Conservation (phyloP, 2,329 filamentous ascomycete species). For the Fusarium sp. region DNA sequence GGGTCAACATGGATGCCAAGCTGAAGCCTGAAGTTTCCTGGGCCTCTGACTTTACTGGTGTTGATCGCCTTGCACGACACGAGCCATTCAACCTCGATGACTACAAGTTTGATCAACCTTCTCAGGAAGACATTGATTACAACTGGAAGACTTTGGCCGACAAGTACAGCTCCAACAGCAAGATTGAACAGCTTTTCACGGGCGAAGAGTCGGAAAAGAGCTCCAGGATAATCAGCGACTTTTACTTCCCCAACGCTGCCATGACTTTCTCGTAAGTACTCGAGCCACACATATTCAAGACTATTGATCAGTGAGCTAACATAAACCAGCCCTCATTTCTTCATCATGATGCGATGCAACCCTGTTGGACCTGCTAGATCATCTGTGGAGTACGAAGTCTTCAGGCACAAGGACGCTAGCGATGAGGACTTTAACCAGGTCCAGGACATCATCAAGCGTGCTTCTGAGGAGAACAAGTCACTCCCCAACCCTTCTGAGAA, state of each 20-base stretch:
- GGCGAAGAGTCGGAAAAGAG: conserved; percentile 18
- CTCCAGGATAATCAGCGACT: conserved; percentile 23
- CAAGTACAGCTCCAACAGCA: conserved; percentile 19
- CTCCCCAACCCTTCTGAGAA: conserved; percentile 18
- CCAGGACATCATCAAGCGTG: conserved; percentile 20
- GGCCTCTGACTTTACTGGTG: conserved; percentile 61
- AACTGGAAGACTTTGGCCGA: conserved; percentile 69
- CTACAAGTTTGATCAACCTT: conserved; percentile 67
- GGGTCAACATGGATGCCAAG: conserved; percentile 66
- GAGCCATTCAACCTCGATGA: conserved; percentile 60
- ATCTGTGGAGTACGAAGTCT: conserved; percentile 30
- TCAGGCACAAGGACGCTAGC: conserved; percentile 31
- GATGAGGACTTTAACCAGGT: conserved; percentile 22
- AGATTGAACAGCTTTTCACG: conserved; percentile 53
- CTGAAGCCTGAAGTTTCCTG: conserved; percentile 61
- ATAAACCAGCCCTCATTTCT: conserved; percentile 47
- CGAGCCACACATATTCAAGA: conserved; percentile 56
- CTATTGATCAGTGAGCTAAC: conserved; percentile 27
- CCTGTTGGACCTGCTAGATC: conserved; percentile 24
- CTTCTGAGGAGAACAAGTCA: conserved; percentile 18
- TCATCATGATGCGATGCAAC: conserved; percentile 28
- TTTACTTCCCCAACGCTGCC: conserved; percentile 38
- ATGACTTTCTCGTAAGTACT: conserved; percentile 46
- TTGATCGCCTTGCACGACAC: conserved; percentile 58
- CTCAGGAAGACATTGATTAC: conserved; percentile 65